phyloP scores from a whole-genome alignment of 2,329 filamentous ascomycete species.

The Pseudogymnoascus sp. region DNA sequence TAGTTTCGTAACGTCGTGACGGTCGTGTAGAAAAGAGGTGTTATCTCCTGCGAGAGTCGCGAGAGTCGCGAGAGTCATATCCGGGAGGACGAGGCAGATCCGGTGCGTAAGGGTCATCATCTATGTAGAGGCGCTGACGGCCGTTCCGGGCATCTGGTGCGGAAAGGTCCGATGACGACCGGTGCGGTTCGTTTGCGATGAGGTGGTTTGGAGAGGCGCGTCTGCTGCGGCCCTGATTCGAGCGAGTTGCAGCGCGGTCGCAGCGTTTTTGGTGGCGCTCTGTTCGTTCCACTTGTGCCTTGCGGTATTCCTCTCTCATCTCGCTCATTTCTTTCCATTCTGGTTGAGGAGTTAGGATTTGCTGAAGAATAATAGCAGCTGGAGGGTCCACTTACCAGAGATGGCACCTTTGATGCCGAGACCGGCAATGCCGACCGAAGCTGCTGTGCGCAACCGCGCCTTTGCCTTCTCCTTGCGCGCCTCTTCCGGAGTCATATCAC shows the following conservation, averaged over 20 bases:
- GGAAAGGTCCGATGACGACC: constrained; percentile 27
- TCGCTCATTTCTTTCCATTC: constrained; percentile 64
- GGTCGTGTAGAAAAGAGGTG: not conserved
- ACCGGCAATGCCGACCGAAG: constrained; percentile 59
- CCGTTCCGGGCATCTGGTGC: constrained; percentile 25
- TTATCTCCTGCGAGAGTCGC: not conserved
- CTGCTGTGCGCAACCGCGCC: constrained; percentile 55
- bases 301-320: constrained; percentile 47
- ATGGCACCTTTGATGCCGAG: constrained; percentile 61
- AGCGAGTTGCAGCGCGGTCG: constrained; percentile 27
- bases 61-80: not conserved
- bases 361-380: not conserved
- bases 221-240: constrained; percentile 29
- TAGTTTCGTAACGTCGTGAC: not conserved
- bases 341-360: constrained; percentile 22
- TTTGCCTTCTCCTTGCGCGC: constrained; percentile 56
- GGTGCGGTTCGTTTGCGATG: constrained; percentile 16
- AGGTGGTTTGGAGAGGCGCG: constrained; percentile 26
- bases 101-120: constrained; percentile 36
- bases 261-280: constrained; percentile 37
- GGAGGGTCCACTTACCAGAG: constrained; percentile 17
- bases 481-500: constrained; percentile 55
- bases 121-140: constrained; percentile 35
- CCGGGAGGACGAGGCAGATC: not conserved
- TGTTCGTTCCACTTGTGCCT: constrained; percentile 45